Percentiles rank a stretch among this genome's conserved stretches.
phyloP scores from a whole-genome alignment of 805 yeast species.

The Candida gorgasii region DNA sequence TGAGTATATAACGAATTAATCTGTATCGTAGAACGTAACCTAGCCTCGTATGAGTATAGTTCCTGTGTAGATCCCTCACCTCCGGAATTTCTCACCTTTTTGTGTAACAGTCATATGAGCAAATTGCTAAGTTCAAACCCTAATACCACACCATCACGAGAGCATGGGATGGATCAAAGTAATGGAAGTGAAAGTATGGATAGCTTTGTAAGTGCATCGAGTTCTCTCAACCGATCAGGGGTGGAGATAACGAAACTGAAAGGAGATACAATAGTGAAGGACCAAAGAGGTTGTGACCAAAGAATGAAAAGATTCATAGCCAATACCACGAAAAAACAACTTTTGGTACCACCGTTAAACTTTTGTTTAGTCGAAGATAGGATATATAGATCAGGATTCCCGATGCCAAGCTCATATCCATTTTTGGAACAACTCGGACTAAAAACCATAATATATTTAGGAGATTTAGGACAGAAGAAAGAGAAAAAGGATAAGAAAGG shows the following conservation, averaged over 20 bases:
- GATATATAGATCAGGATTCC: conserved; percentile 90
- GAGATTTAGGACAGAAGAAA: conserved; percentile 52
- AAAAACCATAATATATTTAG: conserved; percentile 78
- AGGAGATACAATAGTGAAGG: not conserved
- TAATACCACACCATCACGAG: not conserved
- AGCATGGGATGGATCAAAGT: not conserved
- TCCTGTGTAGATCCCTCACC: not conserved
- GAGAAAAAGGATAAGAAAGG: conserved; percentile 22
- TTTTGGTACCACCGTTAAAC: conserved; percentile 82
- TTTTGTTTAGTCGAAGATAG: conserved; percentile 87
- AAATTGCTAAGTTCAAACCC: not conserved
- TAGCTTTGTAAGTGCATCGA: too few species aligned
- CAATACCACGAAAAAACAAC: not conserved
- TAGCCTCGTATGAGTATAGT: too few species aligned
- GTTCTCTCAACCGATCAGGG: not conserved
- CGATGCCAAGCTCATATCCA: conserved; percentile 82
- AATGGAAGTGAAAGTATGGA: not conserved
- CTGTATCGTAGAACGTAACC: too few species aligned
- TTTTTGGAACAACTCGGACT: conserved; percentile 69
- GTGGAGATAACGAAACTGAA: not conserved
- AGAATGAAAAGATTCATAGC: not conserved
- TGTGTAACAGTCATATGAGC: not conserved
- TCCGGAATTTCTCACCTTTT: not conserved
- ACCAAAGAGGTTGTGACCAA: not conserved
- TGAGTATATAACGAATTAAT: too few species aligned